A percentile compares a stretch with the other conserved stretches of the same genome.
Conservation (phyloP, 768 basidiomycete species). For the Boletus reticuloceps region DNA sequence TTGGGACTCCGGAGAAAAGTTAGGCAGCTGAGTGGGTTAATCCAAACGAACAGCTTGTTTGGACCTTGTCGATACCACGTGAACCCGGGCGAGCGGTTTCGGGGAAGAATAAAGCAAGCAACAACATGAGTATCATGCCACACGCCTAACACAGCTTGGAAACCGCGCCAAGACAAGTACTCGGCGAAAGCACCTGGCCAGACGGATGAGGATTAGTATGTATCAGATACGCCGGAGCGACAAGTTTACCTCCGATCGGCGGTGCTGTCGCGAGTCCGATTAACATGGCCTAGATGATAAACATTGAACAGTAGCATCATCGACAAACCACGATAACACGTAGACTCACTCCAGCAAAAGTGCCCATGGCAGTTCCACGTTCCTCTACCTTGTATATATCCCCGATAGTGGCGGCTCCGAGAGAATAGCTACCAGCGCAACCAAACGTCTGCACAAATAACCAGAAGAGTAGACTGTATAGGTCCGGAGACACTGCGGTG, state of each 20-base stretch:
- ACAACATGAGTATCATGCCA: constrained; percentile 38
- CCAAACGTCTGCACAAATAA: no score
- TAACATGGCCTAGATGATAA: constrained; percentile 38
- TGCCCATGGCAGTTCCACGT: constrained; percentile 55
- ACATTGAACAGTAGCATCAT: not conserved
- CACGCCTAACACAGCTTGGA: constrained; percentile 48
- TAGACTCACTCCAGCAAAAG: constrained; percentile 48
- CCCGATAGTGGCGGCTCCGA: constrained; percentile 61
- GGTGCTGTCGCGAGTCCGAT: constrained; percentile 64
- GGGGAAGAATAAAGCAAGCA: constrained; percentile 47
- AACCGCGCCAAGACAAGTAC: constrained; percentile 63
- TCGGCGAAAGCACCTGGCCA: constrained; percentile 45
- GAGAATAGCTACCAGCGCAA: constrained; percentile 49
- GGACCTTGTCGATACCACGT: constrained; percentile 49
- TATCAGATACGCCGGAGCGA: not conserved
- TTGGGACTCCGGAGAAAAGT: constrained; percentile 57
- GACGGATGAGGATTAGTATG: not conserved
- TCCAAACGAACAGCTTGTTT: constrained; percentile 36
- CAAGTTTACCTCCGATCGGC: constrained; percentile 45
- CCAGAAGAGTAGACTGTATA: no score
- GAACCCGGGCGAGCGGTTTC: constrained; percentile 65
- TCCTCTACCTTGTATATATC: constrained; percentile 64
- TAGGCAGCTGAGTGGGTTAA: constrained; percentile 59
- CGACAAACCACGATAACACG: not conserved
- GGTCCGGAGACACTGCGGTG: no score